Evolutionary conservation across 192 early-diverging fungal species (phyloP).

Genomic region (Linderina pennispora): DNA sequence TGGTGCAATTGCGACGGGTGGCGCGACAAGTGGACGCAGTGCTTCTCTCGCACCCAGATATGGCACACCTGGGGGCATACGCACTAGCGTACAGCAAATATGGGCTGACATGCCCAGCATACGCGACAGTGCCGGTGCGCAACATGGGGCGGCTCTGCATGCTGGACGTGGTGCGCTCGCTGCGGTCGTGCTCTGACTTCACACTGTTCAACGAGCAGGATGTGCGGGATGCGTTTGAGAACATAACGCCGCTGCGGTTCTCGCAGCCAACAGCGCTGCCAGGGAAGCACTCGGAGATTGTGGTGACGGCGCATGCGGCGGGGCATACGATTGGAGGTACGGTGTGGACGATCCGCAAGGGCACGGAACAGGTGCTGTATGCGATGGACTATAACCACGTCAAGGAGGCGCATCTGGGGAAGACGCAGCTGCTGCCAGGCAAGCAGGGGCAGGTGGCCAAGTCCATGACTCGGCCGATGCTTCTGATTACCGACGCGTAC

Average conservation of each 20-base stretch:
- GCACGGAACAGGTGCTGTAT: slow-evolving; percentile 89
- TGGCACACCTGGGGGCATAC: slow-evolving; percentile 82
- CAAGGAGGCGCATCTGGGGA: slow-evolving; percentile 67
- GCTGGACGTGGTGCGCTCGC: slow-evolving; percentile 73
- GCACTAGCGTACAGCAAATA: slow-evolving; percentile 72
- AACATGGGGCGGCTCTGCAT: slow-evolving; percentile 85
- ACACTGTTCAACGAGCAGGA: slow-evolving; percentile 68
- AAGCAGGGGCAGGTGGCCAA: slow-evolving; percentile 57
- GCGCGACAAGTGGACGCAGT: slow-evolving; percentile 87
- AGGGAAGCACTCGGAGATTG: slow-evolving; percentile 68
- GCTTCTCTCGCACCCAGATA: slow-evolving; percentile 82
- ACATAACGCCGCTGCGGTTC: slow-evolving; percentile 74
- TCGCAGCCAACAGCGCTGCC: slow-evolving; percentile 73
- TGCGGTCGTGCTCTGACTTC: slow-evolving; percentile 64
- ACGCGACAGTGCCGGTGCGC: slow-evolving; percentile 86
- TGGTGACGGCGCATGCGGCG: slow-evolving; percentile 84
- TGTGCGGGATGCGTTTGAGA: slow-evolving; percentile 80
- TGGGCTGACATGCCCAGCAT: slow-evolving; percentile 79
- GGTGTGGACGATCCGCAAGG: slow-evolving; percentile 94
- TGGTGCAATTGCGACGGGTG: slow-evolving; percentile 63
- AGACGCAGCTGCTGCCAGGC: slow-evolving; percentile 27
- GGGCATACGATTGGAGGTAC: slow-evolving; percentile 96
- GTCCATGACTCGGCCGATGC: slow-evolving; percentile 69
- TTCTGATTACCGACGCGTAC: slow-evolving; percentile 90
- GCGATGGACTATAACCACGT: slow-evolving; percentile 95